A percentile compares a stretch with the other conserved stretches of the same genome.
Evolutionary conservation across 495 filamentous ascomycete genomes (phyloP).

Genomic region (Sordaria brevicollis): DNA sequence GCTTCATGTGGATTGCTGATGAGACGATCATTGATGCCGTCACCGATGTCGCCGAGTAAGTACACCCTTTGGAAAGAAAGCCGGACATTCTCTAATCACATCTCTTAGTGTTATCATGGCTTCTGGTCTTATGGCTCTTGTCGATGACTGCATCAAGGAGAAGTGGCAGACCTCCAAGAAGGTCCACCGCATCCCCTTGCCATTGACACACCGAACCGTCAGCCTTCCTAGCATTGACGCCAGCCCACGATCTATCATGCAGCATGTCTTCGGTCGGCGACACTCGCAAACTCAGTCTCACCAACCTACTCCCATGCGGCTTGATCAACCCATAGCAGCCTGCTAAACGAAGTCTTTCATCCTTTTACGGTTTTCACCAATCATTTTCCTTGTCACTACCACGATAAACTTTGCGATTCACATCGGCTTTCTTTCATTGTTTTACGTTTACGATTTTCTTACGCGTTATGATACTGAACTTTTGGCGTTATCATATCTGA

Average conservation of each 20-base stretch:
- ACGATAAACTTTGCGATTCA: not conserved
- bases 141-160: conserved; percentile 84
- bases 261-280: conserved; percentile 65
- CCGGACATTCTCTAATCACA: conserved; percentile 12
- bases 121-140: conserved; percentile 78
- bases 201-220: conserved; percentile 47
- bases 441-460: not conserved
- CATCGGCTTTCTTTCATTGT: not conserved
- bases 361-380: not conserved
- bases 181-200: conserved; percentile 45
- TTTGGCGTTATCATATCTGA: not conserved
- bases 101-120: conserved; percentile 68
- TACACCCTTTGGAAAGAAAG: conserved; percentile 16
- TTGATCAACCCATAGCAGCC: conserved; percentile 25
- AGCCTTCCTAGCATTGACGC: conserved; percentile 49
- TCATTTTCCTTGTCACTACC: not conserved
- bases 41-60: conserved; percentile 90
- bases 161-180: conserved; percentile 58
- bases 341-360: conserved; percentile 16
- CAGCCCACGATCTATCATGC: conserved; percentile 62
- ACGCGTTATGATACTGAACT: not conserved
- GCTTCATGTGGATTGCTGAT: conserved; percentile 81
- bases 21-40: conserved; percentile 49
- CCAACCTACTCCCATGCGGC: conserved; percentile 30
- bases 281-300: conserved; percentile 27